Evolutionary conservation across 108 stramenopile species (phyloP).

Genomic region (Hondaea fermentalgiana): DNA sequence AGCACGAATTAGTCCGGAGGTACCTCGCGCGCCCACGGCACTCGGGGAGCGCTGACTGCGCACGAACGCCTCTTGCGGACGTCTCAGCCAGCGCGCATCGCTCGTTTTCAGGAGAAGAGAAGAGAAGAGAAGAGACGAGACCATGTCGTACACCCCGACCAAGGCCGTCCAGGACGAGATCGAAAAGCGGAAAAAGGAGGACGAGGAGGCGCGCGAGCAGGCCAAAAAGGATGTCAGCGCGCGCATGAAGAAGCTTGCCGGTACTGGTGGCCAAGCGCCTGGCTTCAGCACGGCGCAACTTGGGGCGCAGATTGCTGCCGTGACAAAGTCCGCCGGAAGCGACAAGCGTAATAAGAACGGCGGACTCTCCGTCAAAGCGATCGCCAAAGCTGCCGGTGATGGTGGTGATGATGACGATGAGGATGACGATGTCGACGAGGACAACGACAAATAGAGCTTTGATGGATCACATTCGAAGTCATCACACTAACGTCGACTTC

Average conservation of each 20-base stretch:
- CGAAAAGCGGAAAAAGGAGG: neutral
- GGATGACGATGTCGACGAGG: neutral
- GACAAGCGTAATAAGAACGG: neutral
- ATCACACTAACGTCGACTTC: too few relatives aligned
- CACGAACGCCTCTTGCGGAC: too few relatives aligned
- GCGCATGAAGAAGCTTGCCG: neutral
- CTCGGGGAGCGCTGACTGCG: too few relatives aligned
- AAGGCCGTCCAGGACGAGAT: neutral
- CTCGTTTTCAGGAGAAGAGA: too few relatives aligned
- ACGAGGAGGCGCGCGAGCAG: neutral
- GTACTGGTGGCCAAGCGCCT: neutral
- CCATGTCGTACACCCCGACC: neutral
- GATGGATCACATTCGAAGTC: neutral
- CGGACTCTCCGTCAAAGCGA: neutral
- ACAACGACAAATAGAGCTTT: neutral
- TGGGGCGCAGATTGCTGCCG: neutral
- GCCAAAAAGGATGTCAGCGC: neutral
- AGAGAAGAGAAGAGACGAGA: too few relatives aligned
- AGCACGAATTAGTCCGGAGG: too few relatives aligned
- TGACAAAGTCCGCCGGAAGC: neutral
- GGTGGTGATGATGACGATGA: neutral
- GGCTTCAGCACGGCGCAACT: neutral
- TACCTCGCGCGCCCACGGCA: too few relatives aligned
- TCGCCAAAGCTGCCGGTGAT: neutral
- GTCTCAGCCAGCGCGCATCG: too few relatives aligned